Evolutionary conservation across 352 stramenopile genomes (phyloP).

Genomic region (Globisporangium megalacanthum): DNA sequence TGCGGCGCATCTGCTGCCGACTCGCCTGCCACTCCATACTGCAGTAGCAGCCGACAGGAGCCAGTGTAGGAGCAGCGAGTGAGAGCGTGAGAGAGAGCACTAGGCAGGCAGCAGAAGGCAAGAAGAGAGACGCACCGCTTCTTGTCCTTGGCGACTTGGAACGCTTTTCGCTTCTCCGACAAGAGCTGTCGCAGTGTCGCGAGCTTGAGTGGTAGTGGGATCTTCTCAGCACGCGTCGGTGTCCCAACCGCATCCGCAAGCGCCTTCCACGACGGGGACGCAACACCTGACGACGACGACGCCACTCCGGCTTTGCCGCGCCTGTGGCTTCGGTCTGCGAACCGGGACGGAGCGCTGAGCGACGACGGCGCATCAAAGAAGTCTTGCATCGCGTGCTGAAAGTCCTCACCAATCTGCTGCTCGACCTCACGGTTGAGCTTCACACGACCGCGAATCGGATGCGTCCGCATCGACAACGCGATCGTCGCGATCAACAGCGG

Average conservation of each 20-base stretch:
- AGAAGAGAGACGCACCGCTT: conserved; percentile 18
- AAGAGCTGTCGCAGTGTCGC: conserved; percentile 45
- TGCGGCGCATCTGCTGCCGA: conserved; percentile 42
- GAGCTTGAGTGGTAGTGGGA: conserved; percentile 49
- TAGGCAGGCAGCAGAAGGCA: not conserved
- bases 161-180: conserved; percentile 53
- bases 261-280: conserved; percentile 4
- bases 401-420: conserved; percentile 42
- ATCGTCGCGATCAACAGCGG: conserved; percentile 7
- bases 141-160: conserved; percentile 33
- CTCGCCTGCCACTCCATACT: conserved; percentile 45
- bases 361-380: conserved; percentile 28
- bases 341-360: not conserved
- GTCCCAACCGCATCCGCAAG: conserved; percentile 1
- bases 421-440: conserved; percentile 29
- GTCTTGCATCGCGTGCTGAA: conserved; percentile 56
- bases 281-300: not conserved
- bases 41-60: not conserved
- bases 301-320: not conserved
- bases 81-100: too few species aligned
- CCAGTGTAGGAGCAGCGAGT: too few species aligned
- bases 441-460: conserved; percentile 8
- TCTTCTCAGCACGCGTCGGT: conserved; percentile 25
- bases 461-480: not conserved
- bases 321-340: not conserved